phyloP scores from a whole-genome alignment of 805 yeast species.

The Ogataea methanolica region DNA sequence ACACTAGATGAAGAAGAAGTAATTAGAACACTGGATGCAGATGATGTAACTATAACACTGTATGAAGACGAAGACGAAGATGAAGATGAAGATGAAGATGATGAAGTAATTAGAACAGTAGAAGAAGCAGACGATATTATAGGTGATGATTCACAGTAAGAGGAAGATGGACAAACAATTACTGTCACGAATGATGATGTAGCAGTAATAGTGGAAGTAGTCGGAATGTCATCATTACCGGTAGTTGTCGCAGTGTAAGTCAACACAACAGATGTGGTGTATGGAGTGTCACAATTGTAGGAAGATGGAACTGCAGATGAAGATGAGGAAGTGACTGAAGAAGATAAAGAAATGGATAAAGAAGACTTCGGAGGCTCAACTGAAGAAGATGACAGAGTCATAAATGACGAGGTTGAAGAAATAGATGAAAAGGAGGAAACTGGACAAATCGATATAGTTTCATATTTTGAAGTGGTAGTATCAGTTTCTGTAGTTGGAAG shows the following conservation, averaged over 20 bases:
- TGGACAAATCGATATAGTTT: too few relatives aligned
- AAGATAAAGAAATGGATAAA: background rate
- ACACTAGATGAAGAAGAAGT: too few relatives aligned
- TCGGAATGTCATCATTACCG: background rate
- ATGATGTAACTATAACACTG: background rate
- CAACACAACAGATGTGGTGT: background rate
- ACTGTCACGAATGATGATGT: background rate
- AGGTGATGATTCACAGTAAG: background rate
- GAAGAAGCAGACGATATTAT: constrained; percentile 3
- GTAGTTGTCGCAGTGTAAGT: constrained; percentile 4
- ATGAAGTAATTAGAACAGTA: background rate
- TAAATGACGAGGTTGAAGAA: background rate
- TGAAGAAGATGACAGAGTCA: background rate
- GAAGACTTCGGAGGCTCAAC: background rate
- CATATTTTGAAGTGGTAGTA: too few relatives aligned
- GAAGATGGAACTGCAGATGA: background rate
- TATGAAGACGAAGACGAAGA: background rate
- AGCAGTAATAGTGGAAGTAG: constrained; percentile 2
- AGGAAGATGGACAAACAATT: background rate
- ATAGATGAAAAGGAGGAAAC: background rate
- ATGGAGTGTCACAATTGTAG: background rate
- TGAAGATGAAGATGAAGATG: constrained; percentile 1
- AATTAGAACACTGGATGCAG: too few relatives aligned
- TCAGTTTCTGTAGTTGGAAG: too few relatives aligned
- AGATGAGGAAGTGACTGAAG: background rate